phyloP scores from a whole-genome alignment of 306 rosid genomes.

The Dalbergia cultrata region DNA sequence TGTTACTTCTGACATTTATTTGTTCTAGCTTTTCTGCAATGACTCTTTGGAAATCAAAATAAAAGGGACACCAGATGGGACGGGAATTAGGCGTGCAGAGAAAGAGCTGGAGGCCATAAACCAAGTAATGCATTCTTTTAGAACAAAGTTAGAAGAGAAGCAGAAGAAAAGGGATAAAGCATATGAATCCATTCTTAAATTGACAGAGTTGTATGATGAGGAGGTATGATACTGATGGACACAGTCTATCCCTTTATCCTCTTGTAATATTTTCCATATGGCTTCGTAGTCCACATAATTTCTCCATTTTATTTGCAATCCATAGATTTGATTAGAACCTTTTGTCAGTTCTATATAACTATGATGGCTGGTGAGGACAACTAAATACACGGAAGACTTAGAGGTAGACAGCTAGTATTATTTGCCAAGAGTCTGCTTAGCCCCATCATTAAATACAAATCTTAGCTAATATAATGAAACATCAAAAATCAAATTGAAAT shows the following conservation, averaged over 20 bases:
- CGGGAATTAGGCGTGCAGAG: not conserved
- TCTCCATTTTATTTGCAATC: too few species aligned
- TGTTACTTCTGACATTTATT: not conserved
- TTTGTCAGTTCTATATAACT: too few species aligned
- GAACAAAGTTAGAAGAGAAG: conserved; percentile 18
- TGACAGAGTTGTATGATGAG: conserved; percentile 13
- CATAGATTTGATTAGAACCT: too few species aligned
- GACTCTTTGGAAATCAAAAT: conserved; percentile 20
- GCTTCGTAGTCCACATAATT: not conserved
- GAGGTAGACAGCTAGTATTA: too few species aligned
- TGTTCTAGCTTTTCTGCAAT: conserved; percentile 12
- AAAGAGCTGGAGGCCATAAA: conserved; percentile 8
- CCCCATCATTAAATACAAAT: not conserved
- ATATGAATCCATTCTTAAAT: conserved; percentile 36
- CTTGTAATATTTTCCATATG: too few species aligned
- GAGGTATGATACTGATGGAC: conserved; percentile 26
- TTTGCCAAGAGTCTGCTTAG: too few species aligned
- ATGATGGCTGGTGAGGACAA: too few species aligned
- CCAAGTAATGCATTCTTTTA: not conserved
- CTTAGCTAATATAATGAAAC: conserved; percentile 4
- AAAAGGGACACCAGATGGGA: not conserved
- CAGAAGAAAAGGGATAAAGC: conserved; percentile 25
- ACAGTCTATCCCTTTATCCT: too few species aligned
- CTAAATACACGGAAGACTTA: too few species aligned
- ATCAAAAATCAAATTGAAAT: not conserved